Conservation (phyloP, 106 monocot species). For the Dendrobium officinale region DNA sequence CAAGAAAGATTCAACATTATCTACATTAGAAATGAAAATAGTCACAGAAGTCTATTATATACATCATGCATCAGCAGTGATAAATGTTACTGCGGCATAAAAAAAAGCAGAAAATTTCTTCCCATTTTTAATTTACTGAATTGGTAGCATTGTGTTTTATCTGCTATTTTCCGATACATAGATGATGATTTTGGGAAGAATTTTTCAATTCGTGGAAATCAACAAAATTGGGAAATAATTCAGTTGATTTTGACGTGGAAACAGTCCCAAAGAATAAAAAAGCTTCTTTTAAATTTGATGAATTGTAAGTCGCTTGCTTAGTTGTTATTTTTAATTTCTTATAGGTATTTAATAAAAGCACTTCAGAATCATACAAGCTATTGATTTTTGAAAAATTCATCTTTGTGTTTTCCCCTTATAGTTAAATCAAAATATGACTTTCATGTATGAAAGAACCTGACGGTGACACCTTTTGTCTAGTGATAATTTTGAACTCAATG, state of each 20-base stretch:
- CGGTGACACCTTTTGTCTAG: constrained; percentile 26
- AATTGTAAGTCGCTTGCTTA: constrained; percentile 46
- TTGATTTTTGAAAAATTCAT: neutral
- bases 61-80: no score
- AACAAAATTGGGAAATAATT: constrained; percentile 34
- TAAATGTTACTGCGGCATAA: no score
- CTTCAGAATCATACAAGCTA: neutral
- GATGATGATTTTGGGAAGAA: constrained; percentile 76
- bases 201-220: constrained; percentile 81
- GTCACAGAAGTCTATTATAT: no score
- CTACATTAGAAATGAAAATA: no score
- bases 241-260: constrained; percentile 52
- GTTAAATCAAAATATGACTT: neutral
- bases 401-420: neutral
- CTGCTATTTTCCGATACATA: constrained; percentile 8
- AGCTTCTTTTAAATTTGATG: constrained; percentile 64
- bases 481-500: constrained; percentile 76
- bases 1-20: no score
- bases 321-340: neutral
- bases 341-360: neutral
- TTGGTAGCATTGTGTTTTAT: neutral
- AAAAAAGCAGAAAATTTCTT: no score
- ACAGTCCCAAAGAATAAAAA: constrained; percentile 39
- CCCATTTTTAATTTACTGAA: neutral
- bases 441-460: constrained; percentile 5